These are phyloP conservation scores for Colletotrichum graminicola DNA, from an alignment of 2,329 filamentous ascomycete species.

Conservation along the genomic window DNA sequence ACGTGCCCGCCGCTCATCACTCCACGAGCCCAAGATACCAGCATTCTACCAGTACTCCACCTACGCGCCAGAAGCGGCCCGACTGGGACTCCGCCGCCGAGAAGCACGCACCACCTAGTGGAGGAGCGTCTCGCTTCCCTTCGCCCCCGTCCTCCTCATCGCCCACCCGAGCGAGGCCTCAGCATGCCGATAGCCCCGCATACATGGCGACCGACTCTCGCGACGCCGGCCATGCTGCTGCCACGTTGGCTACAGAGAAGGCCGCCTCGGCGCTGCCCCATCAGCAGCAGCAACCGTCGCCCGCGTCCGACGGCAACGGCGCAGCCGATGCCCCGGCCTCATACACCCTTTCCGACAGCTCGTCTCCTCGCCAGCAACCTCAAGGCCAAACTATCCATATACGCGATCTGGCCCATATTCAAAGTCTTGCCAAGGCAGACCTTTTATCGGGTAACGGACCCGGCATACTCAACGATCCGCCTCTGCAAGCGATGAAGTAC, in stretches of 20 bases:
- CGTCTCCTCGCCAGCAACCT: conserved; percentile 46
- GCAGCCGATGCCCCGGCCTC: conserved; percentile 44
- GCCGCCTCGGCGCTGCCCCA: conserved; percentile 43
- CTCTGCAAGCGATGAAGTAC: conserved; percentile 74
- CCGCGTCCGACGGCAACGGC: conserved; percentile 50
- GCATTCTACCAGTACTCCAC: conserved; percentile 37
- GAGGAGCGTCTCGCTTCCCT: conserved; percentile 62
- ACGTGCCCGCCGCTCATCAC: conserved; percentile 46
- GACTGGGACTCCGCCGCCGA: conserved; percentile 36
- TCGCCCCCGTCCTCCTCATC: conserved; percentile 68
- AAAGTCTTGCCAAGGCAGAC: conserved; percentile 86
- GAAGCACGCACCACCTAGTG: conserved; percentile 49
- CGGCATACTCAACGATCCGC: conserved; percentile 64
- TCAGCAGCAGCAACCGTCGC: conserved; percentile 51
- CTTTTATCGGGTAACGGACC: conserved; percentile 66
- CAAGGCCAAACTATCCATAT: conserved; percentile 75
- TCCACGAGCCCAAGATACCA: conserved; percentile 49
- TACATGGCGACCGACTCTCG: conserved; percentile 62
- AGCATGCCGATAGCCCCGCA: conserved; percentile 56
- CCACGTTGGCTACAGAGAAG: conserved; percentile 19
- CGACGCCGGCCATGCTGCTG: conserved; percentile 32
- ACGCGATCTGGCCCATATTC: conserved; percentile 90
- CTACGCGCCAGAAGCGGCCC: conserved; percentile 37
- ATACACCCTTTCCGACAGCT: conserved; percentile 46
- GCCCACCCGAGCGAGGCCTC: conserved; percentile 53